Evolutionary conservation across 2,329 filamentous ascomycete species (phyloP), one percentile per base, ranked within the genome.

Genomic region (Amauroascus verrucosus): DNA sequence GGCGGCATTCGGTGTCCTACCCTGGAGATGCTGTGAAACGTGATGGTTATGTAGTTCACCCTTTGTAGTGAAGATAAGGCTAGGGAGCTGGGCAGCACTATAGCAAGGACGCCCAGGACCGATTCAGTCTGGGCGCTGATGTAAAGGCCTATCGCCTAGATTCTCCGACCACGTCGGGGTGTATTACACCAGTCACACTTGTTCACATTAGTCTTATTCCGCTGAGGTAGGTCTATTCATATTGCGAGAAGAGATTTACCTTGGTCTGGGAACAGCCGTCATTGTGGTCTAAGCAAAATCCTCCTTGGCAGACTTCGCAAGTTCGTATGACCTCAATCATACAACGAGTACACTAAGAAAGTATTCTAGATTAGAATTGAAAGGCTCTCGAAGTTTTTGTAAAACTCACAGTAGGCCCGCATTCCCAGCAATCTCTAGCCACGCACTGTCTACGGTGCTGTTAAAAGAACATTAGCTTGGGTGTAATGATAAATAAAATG

Each of bases 251-350:
- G 46, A 46, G 20, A n/a, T 11, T 50, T 67, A 74, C 72, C 62
- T 69, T 72, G 64, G 76, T 82, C n/a, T 76, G 70, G 11, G 84
- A 86, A 38, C 85, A 91, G 14, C 87, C 86, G 60, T 89, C 86
- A 60, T 94, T 89, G 65, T 95, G 88, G 53, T 84, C 77, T 56
- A 85, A 77, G 67, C 90, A 96, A 67, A 94, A 95, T 50, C 86
- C 86, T 52, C 85, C 85, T 40, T 78, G 78, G 68, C 90, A 95
- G 55, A 77, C 77, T 56, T 74, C 77, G 66, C 90, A 96, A 32
- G 74, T 77, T 44, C 82, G 79, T 63, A 91, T 86, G 24, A 83
- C 87, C 41, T 77, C 70, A 24, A 78, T 72, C 63, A 88, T 87
- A 70, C 90, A 96, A 37, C 80, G 77, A 48, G 80, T 77, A 66